Evolutionary conservation across 2,329 filamentous ascomycete species (phyloP).

Genomic region (Rugonectria rugulosa): DNA sequence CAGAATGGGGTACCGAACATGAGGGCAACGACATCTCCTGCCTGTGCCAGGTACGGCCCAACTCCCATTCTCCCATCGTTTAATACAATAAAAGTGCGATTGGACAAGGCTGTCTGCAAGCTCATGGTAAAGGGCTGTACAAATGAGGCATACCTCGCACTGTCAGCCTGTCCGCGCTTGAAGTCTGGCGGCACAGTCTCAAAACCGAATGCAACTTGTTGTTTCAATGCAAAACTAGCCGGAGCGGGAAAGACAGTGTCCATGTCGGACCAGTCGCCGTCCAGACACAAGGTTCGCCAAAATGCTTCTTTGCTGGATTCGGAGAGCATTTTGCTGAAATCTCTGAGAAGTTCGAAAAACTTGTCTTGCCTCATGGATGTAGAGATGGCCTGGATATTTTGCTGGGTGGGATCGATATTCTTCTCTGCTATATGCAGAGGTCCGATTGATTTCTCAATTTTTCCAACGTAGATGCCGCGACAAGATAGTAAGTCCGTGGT

Average conservation of each 20-base stretch:
- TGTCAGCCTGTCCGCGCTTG: neutral
- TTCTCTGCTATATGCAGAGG: neutral
- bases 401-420: neutral
- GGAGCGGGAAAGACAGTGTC: neutral
- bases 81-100: neutral
- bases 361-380: neutral
- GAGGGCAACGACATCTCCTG: neutral
- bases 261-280: neutral
- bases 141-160: neutral
- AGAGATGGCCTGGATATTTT: neutral
- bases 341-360: neutral
- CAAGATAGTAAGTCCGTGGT: neutral
- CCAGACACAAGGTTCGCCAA: constrained; percentile 1
- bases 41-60: neutral
- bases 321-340: neutral
- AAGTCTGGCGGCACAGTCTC: neutral
- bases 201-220: neutral
- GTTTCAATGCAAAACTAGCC: neutral
- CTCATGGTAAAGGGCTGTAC: neutral
- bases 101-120: neutral
- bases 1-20: constrained; percentile 3
- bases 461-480: neutral
- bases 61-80: neutral
- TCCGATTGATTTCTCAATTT: neutral
- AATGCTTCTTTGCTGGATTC: neutral